Conservation (phyloP, 352 stramenopile genomes). For the Plasmopara muralis region DNA sequence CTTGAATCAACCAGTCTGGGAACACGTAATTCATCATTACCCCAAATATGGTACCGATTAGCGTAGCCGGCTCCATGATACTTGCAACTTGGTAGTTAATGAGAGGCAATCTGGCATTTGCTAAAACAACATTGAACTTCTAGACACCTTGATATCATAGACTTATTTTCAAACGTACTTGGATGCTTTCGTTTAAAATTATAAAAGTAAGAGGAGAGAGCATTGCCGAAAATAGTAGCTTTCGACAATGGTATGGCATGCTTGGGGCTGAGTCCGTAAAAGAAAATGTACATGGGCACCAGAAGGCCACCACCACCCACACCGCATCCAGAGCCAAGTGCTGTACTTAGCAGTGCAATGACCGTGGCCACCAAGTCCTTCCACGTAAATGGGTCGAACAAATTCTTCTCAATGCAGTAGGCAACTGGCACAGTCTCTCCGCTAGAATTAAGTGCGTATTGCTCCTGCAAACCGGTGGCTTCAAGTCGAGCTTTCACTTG, state of each 20-base stretch:
- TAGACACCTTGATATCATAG: not conserved
- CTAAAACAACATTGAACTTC: slow-evolving; percentile 13
- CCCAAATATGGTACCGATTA: slow-evolving; percentile 72
- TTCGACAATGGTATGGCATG: slow-evolving; percentile 96
- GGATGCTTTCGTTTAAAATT: slow-evolving; percentile 93
- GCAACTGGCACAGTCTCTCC: slow-evolving; percentile 33
- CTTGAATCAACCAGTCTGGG: slow-evolving; percentile 77
- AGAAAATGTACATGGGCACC: slow-evolving; percentile 96
- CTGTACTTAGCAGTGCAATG: slow-evolving; percentile 75
- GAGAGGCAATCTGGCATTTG: slow-evolving; percentile 83
- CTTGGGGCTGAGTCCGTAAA: slow-evolving; percentile 91
- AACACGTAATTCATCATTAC: slow-evolving; percentile 83
- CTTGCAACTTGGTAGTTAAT: slow-evolving; percentile 98
- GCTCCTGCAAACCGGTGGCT: slow-evolving; percentile 30
- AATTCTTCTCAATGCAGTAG: slow-evolving; percentile 76
- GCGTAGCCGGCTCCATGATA: slow-evolving; percentile 95
- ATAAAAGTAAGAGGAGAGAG: slow-evolving; percentile 91
- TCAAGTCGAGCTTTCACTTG: slow-evolving; percentile 30
- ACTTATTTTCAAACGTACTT: slow-evolving; percentile 25
- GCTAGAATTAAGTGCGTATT: slow-evolving; percentile 26
- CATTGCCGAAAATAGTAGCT: slow-evolving; percentile 95
- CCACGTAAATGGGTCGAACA: slow-evolving; percentile 70
- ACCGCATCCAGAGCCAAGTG: slow-evolving; percentile 87
- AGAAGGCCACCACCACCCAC: slow-evolving; percentile 94
- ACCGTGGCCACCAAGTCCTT: slow-evolving; percentile 60